Percentiles rank a stretch among this genome's conserved stretches.
Conservation (phyloP, 345 rosid genomes). For the Arabidopsis thaliana region TAIR10.1 NC_003070.9:8440001-8440500, state of each 20-base stretch:
- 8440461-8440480: conserved; percentile 3
- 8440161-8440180: conserved; percentile 54
- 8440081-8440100: conserved; percentile 59
- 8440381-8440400: background rate
- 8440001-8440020: conserved; percentile 54
- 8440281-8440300: background rate
- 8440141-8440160: conserved; percentile 53
- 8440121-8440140: conserved; percentile 58
- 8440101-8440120: conserved; percentile 54
- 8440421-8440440: background rate
- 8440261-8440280: background rate
- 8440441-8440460: background rate
- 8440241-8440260: conserved; percentile 8
- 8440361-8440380: conserved; percentile 9
- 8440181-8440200: conserved; percentile 16
- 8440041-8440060: conserved; percentile 68
- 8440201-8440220: conserved; percentile 1
- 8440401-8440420: background rate
- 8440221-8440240: background rate
- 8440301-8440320: background rate
- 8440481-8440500: conserved; percentile 48
- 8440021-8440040: conserved; percentile 66
- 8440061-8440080: conserved; percentile 68
- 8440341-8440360: background rate
- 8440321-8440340: background rate